These are phyloP conservation scores for Stentor roeselii DNA, from an alignment of 73 alveolate species.

Conservation along the genomic window DNA sequence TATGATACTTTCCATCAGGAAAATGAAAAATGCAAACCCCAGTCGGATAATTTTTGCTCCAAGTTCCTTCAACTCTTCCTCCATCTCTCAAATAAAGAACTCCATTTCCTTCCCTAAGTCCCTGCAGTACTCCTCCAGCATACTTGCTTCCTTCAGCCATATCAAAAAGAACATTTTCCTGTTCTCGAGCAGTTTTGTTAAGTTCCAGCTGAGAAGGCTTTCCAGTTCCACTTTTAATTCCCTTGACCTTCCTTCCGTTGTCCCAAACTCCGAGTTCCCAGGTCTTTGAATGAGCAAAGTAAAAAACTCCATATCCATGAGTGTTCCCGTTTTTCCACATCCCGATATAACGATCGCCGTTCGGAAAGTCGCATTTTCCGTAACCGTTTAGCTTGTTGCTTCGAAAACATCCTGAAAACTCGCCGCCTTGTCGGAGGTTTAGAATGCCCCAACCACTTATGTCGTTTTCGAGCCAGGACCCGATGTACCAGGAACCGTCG, in stretches of 20 bases:
- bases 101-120: slow-evolving; percentile 12
- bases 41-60: not conserved
- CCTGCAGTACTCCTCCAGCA: slow-evolving; percentile 14
- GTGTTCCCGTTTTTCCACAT: slow-evolving; percentile 7
- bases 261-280: slow-evolving; percentile 14
- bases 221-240: not conserved
- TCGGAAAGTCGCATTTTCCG: slow-evolving; percentile 17
- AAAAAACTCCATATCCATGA: slow-evolving; percentile 19
- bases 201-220: slow-evolving; percentile 16
- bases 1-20: slow-evolving; percentile 16
- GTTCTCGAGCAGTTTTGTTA: not conserved
- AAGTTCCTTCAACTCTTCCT: slow-evolving; percentile 12
- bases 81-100: not conserved
- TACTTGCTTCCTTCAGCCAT: slow-evolving; percentile 17
- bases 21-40: slow-evolving; percentile 7
- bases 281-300: not conserved
- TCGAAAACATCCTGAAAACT: slow-evolving; percentile 19
- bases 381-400: not conserved
- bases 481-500: not conserved
- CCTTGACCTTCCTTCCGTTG: not conserved
- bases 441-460: slow-evolving; percentile 20
- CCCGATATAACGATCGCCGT: slow-evolving; percentile 11
- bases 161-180: not conserved
- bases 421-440: slow-evolving; percentile 5
- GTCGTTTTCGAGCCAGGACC: not conserved